Evolutionary conservation across 192 early-diverging fungal genomes (phyloP), one percentile per base, ranked within the genome.

Genomic region (Powellomyces hirtus): DNA sequence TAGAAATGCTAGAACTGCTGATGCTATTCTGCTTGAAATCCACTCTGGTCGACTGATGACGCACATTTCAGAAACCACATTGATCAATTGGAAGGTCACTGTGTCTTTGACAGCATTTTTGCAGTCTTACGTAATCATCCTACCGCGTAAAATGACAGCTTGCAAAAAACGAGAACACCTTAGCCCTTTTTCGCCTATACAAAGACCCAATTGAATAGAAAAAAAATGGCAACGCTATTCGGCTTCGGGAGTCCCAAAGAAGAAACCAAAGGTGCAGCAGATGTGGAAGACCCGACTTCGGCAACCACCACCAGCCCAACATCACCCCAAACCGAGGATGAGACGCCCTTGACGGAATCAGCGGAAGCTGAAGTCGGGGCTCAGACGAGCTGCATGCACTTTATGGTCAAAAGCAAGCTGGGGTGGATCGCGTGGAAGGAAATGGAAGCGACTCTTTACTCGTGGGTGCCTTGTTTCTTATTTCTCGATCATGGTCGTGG

Each of bases 361-460:
- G 38, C 38, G 11, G 76, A 64, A 55, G 55, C 72, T 6, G 30
- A 59, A 31, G 68, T 68, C 8, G 79, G 76, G n/a, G 61, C 64
- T 16, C 63, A 81, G 11, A 80, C 75, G 10, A 72, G 78, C 36
- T 70, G 66, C 26, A 69, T 84, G 57, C 79, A 84, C 49, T 73
- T 81, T 50, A 38, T 50, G 29, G 76, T 77, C 13, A 38, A 56
- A 11, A 71, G 73, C 10, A 81, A 81, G 50, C 64, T 84, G 59
- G 82, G 82, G 1, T 84, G 82, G 82, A 79, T 84, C 29, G 68
- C 66, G 0, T 84, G 82, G 82, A 79, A 79, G 65, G 79, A 84
- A 35, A 42, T 53, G 26, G 81, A 83, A 63, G 76, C 78, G 8
- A 61, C 72, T 1, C 73, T 78, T 33, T 78, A 75, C 44, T 50